Conservation (phyloP, 768 basidiomycete genomes). For the Rhodotorula graminis region DNA sequence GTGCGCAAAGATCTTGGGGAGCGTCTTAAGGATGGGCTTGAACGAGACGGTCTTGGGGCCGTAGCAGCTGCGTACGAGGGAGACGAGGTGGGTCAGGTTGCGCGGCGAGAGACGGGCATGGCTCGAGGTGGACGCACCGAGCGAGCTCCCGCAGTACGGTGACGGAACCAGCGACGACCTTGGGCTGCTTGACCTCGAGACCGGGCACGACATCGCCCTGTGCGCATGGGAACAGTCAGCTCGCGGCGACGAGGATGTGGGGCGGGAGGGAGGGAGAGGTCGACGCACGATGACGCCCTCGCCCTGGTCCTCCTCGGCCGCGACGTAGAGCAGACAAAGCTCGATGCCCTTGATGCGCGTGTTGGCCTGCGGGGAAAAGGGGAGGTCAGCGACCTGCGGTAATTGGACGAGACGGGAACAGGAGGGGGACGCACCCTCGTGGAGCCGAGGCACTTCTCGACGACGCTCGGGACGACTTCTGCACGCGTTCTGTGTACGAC, state of each 20-base stretch:
- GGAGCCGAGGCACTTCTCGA: constrained; percentile 93
- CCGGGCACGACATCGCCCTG: constrained; percentile 78
- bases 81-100: neutral
- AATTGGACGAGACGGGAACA: neutral
- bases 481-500: constrained; percentile 57
- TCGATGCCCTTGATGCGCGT: constrained; percentile 85
- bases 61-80: constrained; percentile 58
- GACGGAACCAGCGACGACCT: constrained; percentile 76
- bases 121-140: constrained; percentile 62
- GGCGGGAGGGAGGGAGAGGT: neutral
- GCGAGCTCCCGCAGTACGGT: constrained; percentile 74
- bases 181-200: constrained; percentile 86
- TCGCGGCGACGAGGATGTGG: neutral
- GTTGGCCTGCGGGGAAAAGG: constrained; percentile 58
- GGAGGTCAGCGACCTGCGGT: neutral
- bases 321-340: constrained; percentile 79
- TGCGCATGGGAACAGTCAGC: neutral
- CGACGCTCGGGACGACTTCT: constrained; percentile 77
- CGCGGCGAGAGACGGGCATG: neutral
- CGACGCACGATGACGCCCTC: constrained; percentile 78
- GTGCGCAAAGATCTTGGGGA: constrained; percentile 92
- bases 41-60: constrained; percentile 70
- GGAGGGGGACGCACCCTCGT: constrained; percentile 16
- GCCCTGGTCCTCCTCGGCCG: constrained; percentile 76
- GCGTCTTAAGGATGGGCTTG: constrained; percentile 71